Evolutionary conservation across 1,139 yeast species (phyloP), one percentile per base, ranked within the genome.

Genomic region (Hansenula sp.): DNA sequence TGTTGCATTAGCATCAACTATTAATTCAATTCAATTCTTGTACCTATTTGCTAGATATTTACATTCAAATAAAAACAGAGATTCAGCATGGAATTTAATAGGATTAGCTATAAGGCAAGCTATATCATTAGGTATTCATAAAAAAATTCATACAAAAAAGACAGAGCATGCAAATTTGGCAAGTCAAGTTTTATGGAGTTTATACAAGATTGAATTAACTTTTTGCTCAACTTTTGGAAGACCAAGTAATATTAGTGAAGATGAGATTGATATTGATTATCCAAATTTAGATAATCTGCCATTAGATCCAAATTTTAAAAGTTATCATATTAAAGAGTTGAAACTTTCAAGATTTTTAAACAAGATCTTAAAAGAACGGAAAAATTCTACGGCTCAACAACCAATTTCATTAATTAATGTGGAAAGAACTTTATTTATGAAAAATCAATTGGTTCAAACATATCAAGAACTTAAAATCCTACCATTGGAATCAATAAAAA

Each of bases 231-330:
- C 67, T 6, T 64, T 69, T 51, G 74, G 73, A 17, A 53, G 73
- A 34, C 65, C 69, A 10, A 60, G 69, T 38, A 63, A 63, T 13
- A 57, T 68, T 32, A 62, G 60, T 16, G 64, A 66, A 54, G 66
- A 65, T 38, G 73, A 68, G 32, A 65, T 82, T 20, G 95, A 86
- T 60, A 72, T 86, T 33, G 95, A 85, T 58, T 86, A 82, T 55
- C 85, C 89, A 0, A 90, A 82, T 34, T 62, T 86, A 34, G 73
- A 82, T 27, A 50, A 60, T 25, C 71, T 71, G 40, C 82, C 37
- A 3, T 39, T 45, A 2, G 64, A 61, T 40, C 60, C 51, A 16
- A 58, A 58, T 16, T 66, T 60, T 46, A 59, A 57, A 37, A 52
- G 50, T 11, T 68, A 56, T 44, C 65, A 61, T 44, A 47, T 53